These are phyloP conservation scores for Tylopilus rubrobrunneus DNA, from an alignment of 768 basidiomycete species.

Conservation along the genomic window DNA sequence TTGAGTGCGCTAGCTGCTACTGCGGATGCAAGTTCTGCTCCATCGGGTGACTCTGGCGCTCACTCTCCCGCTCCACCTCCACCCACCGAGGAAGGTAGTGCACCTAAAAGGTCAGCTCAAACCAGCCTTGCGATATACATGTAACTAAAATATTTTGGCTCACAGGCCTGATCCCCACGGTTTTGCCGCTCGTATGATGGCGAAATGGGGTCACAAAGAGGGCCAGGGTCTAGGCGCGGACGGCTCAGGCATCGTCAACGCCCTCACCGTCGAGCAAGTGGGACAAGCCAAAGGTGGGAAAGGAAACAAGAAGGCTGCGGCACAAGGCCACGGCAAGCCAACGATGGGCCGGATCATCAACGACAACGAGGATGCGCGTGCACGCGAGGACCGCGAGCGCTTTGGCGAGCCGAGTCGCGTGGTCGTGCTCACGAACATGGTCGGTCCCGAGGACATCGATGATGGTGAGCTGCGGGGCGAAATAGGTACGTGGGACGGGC, in stretches of 20 bases:
- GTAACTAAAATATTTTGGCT: background rate
- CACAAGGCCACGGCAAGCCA: conserved; percentile 34
- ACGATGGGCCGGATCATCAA: conserved; percentile 88
- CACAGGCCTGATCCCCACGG: conserved; percentile 58
- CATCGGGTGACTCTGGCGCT: conserved; percentile 27
- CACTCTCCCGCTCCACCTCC: conserved; percentile 26
- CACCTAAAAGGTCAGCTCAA: conserved; percentile 12
- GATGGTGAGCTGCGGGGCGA: conserved; percentile 85
- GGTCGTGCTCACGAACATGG: conserved; percentile 88
- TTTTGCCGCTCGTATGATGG: conserved; percentile 87
- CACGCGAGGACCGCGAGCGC: conserved; percentile 69
- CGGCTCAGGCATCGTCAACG: conserved; percentile 83
- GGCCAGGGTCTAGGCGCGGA: conserved; percentile 89
- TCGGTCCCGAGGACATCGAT: conserved; percentile 75
- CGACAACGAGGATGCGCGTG: conserved; percentile 79
- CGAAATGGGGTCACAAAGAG: conserved; percentile 94
- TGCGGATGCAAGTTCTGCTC: conserved; percentile 17
- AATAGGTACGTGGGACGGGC: conserved; percentile 56
- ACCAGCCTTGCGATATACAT: background rate
- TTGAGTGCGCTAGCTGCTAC: conserved; percentile 52
- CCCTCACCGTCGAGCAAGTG: conserved; percentile 75
- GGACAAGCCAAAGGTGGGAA: conserved; percentile 36
- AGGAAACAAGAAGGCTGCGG: conserved; percentile 33
- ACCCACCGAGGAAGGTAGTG: conserved; percentile 30
- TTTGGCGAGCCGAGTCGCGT: conserved; percentile 91